phyloP scores from a whole-genome alignment of 345 rosid genomes.

The Sisymbrium irio region DNA sequence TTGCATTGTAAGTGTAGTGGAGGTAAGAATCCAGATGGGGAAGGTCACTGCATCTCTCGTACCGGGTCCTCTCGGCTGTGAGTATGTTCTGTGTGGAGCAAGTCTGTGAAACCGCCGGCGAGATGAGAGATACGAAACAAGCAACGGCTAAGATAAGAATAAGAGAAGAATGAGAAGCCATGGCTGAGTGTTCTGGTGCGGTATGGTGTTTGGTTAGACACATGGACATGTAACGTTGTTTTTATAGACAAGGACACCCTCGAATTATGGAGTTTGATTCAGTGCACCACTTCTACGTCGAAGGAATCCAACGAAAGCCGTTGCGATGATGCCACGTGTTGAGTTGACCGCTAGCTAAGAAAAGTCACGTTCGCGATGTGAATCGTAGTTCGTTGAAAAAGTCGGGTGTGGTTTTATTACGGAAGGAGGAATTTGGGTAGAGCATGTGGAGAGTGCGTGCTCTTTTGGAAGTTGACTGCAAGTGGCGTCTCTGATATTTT shows the following conservation, averaged over 20 bases:
- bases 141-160: conserved; percentile 14
- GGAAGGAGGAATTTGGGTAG: conserved; percentile 15
- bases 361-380: conserved; percentile 27
- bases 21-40: conserved; percentile 51
- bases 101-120: conserved; percentile 45
- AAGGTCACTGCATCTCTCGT: conserved; percentile 48
- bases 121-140: conserved; percentile 34
- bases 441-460: conserved; percentile 39
- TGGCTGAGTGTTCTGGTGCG: neutral
- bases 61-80: conserved; percentile 27
- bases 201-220: conserved; percentile 4
- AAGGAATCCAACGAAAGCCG: neutral
- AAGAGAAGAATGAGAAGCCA: conserved; percentile 10
- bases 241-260: conserved; percentile 13
- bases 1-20: conserved; percentile 64
- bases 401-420: neutral
- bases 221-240: neutral
- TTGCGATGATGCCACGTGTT: conserved; percentile 30
- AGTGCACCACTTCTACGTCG: neutral
- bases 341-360: conserved; percentile 9
- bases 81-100: conserved; percentile 55
- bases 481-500: neutral
- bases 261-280: conserved; percentile 7
- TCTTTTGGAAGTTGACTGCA: conserved; percentile 28
- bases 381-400: neutral